phyloP scores from a whole-genome alignment of 768 basidiomycete species.

The Hypholoma fasciculare region DNA sequence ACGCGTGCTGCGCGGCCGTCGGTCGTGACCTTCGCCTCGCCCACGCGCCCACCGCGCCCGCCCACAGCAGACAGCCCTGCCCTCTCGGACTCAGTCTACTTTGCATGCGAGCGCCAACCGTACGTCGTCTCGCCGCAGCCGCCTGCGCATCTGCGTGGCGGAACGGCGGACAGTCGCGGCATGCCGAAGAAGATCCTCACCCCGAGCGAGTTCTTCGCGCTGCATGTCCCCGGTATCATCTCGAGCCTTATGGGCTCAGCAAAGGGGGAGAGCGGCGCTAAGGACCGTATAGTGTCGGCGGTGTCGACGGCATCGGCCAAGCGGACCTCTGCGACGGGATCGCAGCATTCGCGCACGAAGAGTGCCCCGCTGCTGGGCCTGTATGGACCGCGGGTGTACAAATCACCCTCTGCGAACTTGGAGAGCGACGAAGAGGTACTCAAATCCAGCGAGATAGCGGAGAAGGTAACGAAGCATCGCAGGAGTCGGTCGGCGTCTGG shows the following conservation, averaged over 20 bases:
- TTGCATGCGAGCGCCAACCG: constrained; percentile 23
- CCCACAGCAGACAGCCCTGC: constrained; percentile 26
- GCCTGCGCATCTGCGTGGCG: constrained; percentile 2
- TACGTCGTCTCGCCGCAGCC: constrained; percentile 21
- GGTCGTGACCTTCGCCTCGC: constrained; percentile 1
- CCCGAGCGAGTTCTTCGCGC: constrained; percentile 20
- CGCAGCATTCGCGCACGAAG: constrained; percentile 19
- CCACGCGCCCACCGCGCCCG: constrained; percentile 19
- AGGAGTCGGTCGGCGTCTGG: constrained; percentile 28
- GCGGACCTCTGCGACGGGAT: neutral
- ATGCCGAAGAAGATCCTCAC: constrained; percentile 17
- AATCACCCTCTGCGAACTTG: neutral
- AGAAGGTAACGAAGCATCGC: constrained; percentile 20
- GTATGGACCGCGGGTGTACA: constrained; percentile 6
- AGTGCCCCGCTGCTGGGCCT: constrained; percentile 18
- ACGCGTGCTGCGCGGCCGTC: neutral
- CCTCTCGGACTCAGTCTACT: constrained; percentile 26
- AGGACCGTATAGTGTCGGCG: neutral
- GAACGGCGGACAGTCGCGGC: neutral
- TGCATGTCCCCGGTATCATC: constrained; percentile 15
- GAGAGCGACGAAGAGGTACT: neutral
- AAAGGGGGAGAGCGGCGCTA: neutral
- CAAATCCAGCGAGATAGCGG: constrained; percentile 4
- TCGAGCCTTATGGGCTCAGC: constrained; percentile 1
- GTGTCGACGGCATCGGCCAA: neutral